Percentiles rank a stretch among this genome's conserved stretches.
phyloP scores from a whole-genome alignment of 1,139 yeast species.

The Lodderomyces orthopsilosis region DNA sequence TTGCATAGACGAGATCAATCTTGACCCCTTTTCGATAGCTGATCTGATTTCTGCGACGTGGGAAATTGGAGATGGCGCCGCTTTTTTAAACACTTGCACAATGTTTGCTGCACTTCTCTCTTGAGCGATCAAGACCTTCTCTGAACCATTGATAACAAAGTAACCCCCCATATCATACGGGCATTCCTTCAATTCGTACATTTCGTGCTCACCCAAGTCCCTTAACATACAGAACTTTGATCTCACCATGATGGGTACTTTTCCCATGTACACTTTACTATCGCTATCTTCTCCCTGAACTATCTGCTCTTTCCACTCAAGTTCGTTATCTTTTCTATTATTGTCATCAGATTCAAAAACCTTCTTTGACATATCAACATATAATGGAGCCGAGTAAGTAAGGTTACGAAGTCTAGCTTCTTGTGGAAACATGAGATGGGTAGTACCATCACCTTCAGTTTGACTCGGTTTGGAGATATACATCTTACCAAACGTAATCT shows the following conservation, averaged over 20 bases:
- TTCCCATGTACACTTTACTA: slow-evolving; percentile 86
- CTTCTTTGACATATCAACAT: slow-evolving; percentile 92
- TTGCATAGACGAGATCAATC: slow-evolving; percentile 91
- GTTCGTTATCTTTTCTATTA: slow-evolving; percentile 52
- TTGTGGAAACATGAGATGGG: slow-evolving; percentile 98
- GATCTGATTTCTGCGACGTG: slow-evolving; percentile 96
- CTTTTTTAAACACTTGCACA: slow-evolving; percentile 96
- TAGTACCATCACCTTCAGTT: slow-evolving; percentile 99
- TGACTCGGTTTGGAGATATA: slow-evolving; percentile 95
- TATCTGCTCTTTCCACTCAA: slow-evolving; percentile 66
- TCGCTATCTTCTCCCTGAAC: slow-evolving; percentile 56
- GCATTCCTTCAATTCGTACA: slow-evolving; percentile 94
- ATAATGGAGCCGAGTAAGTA: slow-evolving; percentile 93
- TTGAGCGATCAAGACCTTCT: slow-evolving; percentile 96
- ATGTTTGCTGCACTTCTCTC: slow-evolving; percentile 98
- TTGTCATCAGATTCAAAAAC: slow-evolving; percentile 83
- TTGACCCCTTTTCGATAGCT: slow-evolving; percentile 94
- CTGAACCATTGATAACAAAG: slow-evolving; percentile 96
- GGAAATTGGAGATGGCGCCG: slow-evolving; percentile 95
- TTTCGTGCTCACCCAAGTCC: slow-evolving; percentile 90
- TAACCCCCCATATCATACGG: slow-evolving; percentile 99
- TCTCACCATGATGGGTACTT: slow-evolving; percentile 96
- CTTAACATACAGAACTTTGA: slow-evolving; percentile 93
- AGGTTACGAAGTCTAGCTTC: slow-evolving; percentile 95
- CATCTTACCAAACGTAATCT: slow-evolving; percentile 94